A percentile compares a stretch with the other conserved stretches of the same genome.
Conservation (phyloP, 805 yeast genomes). For the Pichia californica region DNA sequence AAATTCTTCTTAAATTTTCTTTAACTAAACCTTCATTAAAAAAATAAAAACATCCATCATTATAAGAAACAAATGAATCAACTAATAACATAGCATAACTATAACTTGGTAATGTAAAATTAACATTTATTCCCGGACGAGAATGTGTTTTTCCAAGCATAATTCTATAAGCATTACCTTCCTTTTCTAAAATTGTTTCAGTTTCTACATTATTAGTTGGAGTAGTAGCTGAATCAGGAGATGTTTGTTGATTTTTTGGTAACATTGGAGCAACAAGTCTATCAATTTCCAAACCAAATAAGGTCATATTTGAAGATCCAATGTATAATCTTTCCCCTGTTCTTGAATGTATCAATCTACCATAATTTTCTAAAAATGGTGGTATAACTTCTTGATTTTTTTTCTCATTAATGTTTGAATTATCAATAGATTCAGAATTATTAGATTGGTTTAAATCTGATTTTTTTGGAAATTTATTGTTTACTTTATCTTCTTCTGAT, state of each 20-base stretch:
- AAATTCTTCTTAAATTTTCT: slow-evolving; percentile 55
- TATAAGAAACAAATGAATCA: slow-evolving; percentile 70
- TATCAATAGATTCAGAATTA: background rate
- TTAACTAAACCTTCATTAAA: slow-evolving; percentile 78
- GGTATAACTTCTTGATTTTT: slow-evolving; percentile 50
- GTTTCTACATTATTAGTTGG: background rate
- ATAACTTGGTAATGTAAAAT: slow-evolving; percentile 68
- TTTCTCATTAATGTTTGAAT: background rate
- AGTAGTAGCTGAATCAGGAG: slow-evolving; percentile 11
- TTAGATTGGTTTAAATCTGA: background rate
- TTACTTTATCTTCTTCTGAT: background rate
- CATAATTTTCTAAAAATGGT: slow-evolving; percentile 65
- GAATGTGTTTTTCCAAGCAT: slow-evolving; percentile 62
- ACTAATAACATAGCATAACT: slow-evolving; percentile 69
- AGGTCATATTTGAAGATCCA: slow-evolving; percentile 78
- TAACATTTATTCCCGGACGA: slow-evolving; percentile 61
- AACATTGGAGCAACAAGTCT: slow-evolving; percentile 31
- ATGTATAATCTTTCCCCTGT: slow-evolving; percentile 73
- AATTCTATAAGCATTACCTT: slow-evolving; percentile 70
- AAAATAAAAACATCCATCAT: slow-evolving; percentile 80
- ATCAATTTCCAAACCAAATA: slow-evolving; percentile 73
- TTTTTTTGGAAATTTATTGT: background rate
- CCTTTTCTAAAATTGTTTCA: slow-evolving; percentile 56
- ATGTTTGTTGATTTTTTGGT: slow-evolving; percentile 8
- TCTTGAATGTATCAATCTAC: slow-evolving; percentile 64